phyloP scores from a whole-genome alignment of 2,329 filamentous ascomycete species.

The Pleurostoma richardsiae region DNA sequence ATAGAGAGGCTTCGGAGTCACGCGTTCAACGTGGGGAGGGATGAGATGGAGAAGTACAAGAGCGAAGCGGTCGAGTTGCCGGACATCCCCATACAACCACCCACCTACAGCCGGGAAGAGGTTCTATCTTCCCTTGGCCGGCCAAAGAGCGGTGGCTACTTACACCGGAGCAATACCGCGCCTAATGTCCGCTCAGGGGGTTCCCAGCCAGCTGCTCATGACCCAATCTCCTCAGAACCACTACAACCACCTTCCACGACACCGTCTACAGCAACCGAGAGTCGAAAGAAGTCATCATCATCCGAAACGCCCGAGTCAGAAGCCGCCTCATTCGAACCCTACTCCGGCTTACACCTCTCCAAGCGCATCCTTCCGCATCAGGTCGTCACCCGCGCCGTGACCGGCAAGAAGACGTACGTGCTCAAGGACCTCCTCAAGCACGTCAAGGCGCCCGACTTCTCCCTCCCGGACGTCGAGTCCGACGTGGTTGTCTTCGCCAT shows the following conservation, averaged over 20 bases:
- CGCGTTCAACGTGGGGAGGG: slow-evolving; percentile 51
- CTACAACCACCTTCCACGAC: too few species aligned
- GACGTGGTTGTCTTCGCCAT: slow-evolving; percentile 89
- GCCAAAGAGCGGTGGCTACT: slow-evolving; percentile 16
- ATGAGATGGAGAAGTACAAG: slow-evolving; percentile 58
- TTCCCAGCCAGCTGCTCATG: slow-evolving; percentile 1
- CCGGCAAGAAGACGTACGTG: slow-evolving; percentile 69
- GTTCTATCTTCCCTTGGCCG: slow-evolving; percentile 36
- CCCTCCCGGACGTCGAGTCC: slow-evolving; percentile 74
- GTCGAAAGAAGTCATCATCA: neutral
- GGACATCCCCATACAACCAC: slow-evolving; percentile 38
- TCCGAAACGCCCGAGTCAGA: slow-evolving; percentile 22
- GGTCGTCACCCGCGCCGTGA: slow-evolving; percentile 71
- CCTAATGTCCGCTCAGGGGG: slow-evolving; percentile 22
- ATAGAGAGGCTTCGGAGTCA: slow-evolving; percentile 49
- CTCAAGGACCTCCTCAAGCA: slow-evolving; percentile 76
- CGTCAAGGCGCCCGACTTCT: slow-evolving; percentile 78
- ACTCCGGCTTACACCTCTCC: slow-evolving; percentile 78
- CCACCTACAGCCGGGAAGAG: slow-evolving; percentile 60
- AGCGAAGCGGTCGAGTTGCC: slow-evolving; percentile 50
- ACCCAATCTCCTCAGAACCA: too few species aligned
- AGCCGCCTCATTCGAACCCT: slow-evolving; percentile 71
- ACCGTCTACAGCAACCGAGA: too few species aligned
- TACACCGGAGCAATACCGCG: slow-evolving; percentile 39
- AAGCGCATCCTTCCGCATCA: slow-evolving; percentile 79